These are phyloP conservation scores for Circinella minor DNA, from an alignment of 371 early-diverging fungal species.

Conservation along the genomic window DNA sequence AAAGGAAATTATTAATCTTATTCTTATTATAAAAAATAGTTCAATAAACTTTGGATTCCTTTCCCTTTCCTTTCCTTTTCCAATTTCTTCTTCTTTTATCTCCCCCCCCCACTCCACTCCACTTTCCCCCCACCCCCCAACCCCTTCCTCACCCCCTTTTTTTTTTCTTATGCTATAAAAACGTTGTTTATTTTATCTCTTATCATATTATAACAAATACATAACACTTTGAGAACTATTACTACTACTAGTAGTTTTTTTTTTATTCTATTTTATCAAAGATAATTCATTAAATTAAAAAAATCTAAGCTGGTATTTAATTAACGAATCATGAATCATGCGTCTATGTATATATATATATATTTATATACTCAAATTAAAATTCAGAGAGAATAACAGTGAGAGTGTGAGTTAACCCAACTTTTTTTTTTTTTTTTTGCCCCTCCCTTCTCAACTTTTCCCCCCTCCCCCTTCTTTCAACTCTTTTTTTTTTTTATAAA, in stretches of 20 bases:
- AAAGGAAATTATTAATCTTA: too few species aligned
- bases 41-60: neutral
- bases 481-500: neutral
- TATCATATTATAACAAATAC: too few species aligned
- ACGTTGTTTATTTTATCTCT: too few species aligned
- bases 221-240: too few species aligned
- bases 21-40: neutral
- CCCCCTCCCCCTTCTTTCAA: neutral
- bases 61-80: neutral
- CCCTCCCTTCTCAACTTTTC: neutral
- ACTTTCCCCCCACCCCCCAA: too few species aligned
- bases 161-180: neutral
- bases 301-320: neutral
- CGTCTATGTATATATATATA: neutral
- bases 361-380: neutral
- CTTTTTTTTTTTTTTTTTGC: neutral
- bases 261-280: too few species aligned
- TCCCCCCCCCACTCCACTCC: too few species aligned
- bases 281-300: too few species aligned
- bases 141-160: too few species aligned
- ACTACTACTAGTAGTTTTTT: too few species aligned
- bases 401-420: neutral
- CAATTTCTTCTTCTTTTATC: too few species aligned
- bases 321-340: neutral
- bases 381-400: neutral